These are phyloP conservation scores for Plantago elongata DNA, from an alignment of 257 asterid genomes.

Conservation along the genomic window DNA sequence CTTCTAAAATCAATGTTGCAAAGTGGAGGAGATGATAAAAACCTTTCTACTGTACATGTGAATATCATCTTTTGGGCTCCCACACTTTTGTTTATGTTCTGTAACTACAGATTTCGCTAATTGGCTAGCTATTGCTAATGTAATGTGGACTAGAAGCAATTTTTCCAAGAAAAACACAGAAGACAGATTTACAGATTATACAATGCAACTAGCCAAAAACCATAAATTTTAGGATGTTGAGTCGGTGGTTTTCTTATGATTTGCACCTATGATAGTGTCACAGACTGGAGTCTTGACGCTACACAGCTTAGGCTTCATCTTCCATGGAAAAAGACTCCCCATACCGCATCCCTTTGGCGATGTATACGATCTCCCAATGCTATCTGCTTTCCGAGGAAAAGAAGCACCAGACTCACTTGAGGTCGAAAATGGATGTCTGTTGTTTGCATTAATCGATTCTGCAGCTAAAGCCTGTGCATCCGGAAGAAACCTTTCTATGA, in stretches of 20 bases:
- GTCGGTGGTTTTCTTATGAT: constrained; percentile 23
- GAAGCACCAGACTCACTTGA: constrained; percentile 12
- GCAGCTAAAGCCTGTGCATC: constrained; percentile 81
- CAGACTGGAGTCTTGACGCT: constrained; percentile 50
- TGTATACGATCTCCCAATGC: constrained; percentile 28
- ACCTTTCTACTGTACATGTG: too few relatives aligned
- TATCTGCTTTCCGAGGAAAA: constrained; percentile 28
- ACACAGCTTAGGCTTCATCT: constrained; percentile 51
- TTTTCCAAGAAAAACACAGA: too few relatives aligned
- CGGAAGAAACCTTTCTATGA: constrained; percentile 65
- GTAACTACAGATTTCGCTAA: too few relatives aligned
- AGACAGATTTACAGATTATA: too few relatives aligned
- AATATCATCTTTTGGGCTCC: too few relatives aligned
- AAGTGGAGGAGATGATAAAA: too few relatives aligned
- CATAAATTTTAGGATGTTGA: not conserved
- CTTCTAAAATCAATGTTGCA: too few relatives aligned
- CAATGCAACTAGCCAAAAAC: not conserved
- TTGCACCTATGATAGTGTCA: constrained; percentile 32
- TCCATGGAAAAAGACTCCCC: constrained; percentile 55
- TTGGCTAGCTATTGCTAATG: too few relatives aligned
- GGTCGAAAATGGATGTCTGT: constrained; percentile 8
- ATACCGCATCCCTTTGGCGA: constrained; percentile 58
- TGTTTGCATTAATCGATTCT: constrained; percentile 39
- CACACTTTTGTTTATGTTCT: too few relatives aligned
- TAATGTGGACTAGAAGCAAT: too few relatives aligned